A percentile compares a stretch with the other conserved stretches of the same genome.
Conservation (phyloP, 2,329 filamentous ascomycete species). For the Chaetomiaceae sp. region DNA sequence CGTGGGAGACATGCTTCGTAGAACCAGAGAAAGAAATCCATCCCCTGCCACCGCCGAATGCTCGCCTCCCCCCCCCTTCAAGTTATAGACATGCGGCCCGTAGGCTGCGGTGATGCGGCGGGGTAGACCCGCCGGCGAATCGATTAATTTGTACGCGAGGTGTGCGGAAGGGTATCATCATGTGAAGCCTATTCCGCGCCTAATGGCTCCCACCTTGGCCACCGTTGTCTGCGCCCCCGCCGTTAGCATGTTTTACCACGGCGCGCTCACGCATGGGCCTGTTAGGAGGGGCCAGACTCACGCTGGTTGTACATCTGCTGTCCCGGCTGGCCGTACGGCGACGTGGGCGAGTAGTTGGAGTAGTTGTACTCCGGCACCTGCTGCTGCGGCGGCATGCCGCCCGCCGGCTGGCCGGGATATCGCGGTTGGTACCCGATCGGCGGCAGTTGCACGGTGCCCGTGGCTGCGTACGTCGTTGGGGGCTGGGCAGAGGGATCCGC, state of each 20-base stretch:
- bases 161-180: not conserved
- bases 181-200: not conserved
- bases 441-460: slow-evolving; percentile 59
- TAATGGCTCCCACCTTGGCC: slow-evolving; percentile 18
- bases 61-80: too few relatives aligned
- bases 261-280: not conserved
- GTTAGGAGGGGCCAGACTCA: slow-evolving; percentile 28
- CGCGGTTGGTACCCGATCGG: slow-evolving; percentile 69
- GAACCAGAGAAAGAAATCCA: too few relatives aligned
- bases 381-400: slow-evolving; percentile 48
- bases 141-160: not conserved
- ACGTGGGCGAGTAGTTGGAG: slow-evolving; percentile 51
- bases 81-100: too few relatives aligned
- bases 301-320: slow-evolving; percentile 57
- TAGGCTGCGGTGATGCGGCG: too few relatives aligned
- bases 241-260: slow-evolving; percentile 14
- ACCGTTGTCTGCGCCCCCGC: slow-evolving; percentile 24
- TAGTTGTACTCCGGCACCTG: slow-evolving; percentile 52
- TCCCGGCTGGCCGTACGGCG: slow-evolving; percentile 51
- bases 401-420: slow-evolving; percentile 58
- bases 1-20: too few relatives aligned
- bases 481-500: slow-evolving; percentile 49
- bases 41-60: too few relatives aligned
- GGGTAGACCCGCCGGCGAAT: too few relatives aligned
- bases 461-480: slow-evolving; percentile 50